These are phyloP conservation scores for Microdochium bolleyi DNA, from an alignment of 2,329 filamentous ascomycete genomes.

Conservation along the genomic window DNA sequence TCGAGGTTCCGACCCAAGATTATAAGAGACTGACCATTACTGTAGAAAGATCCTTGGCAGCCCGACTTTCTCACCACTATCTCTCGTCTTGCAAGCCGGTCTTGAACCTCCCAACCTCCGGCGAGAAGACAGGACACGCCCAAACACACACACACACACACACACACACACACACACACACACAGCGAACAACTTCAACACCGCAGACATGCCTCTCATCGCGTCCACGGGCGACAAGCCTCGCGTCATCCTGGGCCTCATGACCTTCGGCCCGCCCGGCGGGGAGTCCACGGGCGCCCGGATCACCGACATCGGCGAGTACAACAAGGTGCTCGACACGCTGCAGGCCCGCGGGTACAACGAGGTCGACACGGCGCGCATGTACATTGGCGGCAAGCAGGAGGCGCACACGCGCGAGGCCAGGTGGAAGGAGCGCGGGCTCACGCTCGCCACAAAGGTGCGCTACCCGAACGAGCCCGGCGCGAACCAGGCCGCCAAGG, in stretches of 20 bases:
- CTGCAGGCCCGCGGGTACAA: slow-evolving; percentile 75
- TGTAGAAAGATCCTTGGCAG: too few relatives aligned
- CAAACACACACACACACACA: background rate
- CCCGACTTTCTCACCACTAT: too few relatives aligned
- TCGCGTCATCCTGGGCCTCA: slow-evolving; percentile 73
- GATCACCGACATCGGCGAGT: slow-evolving; percentile 59
- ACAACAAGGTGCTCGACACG: slow-evolving; percentile 63
- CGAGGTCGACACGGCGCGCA: slow-evolving; percentile 76
- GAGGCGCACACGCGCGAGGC: slow-evolving; percentile 72
- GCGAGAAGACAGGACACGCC: too few relatives aligned
- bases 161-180: background rate
- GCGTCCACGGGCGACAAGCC: slow-evolving; percentile 38
- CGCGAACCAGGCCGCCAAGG: slow-evolving; percentile 52
- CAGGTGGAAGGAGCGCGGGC: slow-evolving; percentile 69
- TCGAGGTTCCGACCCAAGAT: too few relatives aligned
- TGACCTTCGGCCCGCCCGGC: slow-evolving; percentile 71
- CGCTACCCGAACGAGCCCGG: slow-evolving; percentile 53
- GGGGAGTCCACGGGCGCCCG: slow-evolving; percentile 49
- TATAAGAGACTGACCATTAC: too few relatives aligned
- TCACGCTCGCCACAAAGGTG: slow-evolving; percentile 72
- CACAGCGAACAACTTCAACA: background rate
- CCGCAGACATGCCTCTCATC: slow-evolving; percentile 36
- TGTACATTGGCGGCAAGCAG: slow-evolving; percentile 65
- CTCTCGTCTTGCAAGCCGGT: too few relatives aligned
- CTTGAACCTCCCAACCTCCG: too few relatives aligned